Conservation (phyloP, 225 moss, liverwort and hornwort species). For the Polytrichum formosum region DNA sequence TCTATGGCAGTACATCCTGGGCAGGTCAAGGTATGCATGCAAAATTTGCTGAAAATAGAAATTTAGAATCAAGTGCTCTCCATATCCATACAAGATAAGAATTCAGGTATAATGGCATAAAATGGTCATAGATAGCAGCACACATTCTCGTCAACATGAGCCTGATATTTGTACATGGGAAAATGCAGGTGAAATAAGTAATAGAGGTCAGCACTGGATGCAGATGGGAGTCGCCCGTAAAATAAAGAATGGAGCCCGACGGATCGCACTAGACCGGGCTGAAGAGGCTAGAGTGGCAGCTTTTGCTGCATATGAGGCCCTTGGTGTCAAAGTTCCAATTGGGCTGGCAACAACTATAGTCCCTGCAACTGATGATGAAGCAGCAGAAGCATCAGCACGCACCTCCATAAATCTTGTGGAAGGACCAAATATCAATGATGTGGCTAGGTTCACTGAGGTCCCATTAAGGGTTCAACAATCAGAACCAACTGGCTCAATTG, state of each 20-base stretch:
- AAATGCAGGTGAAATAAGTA: constrained; percentile 51
- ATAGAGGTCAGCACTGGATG: constrained; percentile 65
- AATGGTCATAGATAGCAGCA: too few species aligned
- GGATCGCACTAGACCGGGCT: constrained; percentile 74
- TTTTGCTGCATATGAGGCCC: constrained; percentile 85
- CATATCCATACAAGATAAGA: too few species aligned
- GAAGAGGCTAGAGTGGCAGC: constrained; percentile 89
- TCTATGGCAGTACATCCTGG: constrained; percentile 70
- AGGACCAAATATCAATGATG: not conserved
- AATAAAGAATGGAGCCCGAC: constrained; percentile 82
- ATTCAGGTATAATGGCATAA: too few species aligned
- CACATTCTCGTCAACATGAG: too few species aligned
- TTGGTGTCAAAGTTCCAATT: constrained; percentile 74
- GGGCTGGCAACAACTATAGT: constrained; percentile 39
- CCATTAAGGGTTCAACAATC: constrained; percentile 6
- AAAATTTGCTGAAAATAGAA: too few species aligned
- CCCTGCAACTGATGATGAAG: constrained; percentile 30
- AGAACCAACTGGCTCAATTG: not conserved
- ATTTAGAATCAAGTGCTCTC: too few species aligned
- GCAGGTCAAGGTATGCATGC: constrained; percentile 48
- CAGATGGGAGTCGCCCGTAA: constrained; percentile 74
- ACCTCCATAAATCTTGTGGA: constrained; percentile 9
- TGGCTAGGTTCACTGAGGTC: constrained; percentile 11
- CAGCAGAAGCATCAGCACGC: constrained; percentile 19
- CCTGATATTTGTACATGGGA: too few species aligned